Evolutionary conservation across 371 early-diverging fungal species (phyloP).

Genomic region (Apophysomyces variabilis): DNA sequence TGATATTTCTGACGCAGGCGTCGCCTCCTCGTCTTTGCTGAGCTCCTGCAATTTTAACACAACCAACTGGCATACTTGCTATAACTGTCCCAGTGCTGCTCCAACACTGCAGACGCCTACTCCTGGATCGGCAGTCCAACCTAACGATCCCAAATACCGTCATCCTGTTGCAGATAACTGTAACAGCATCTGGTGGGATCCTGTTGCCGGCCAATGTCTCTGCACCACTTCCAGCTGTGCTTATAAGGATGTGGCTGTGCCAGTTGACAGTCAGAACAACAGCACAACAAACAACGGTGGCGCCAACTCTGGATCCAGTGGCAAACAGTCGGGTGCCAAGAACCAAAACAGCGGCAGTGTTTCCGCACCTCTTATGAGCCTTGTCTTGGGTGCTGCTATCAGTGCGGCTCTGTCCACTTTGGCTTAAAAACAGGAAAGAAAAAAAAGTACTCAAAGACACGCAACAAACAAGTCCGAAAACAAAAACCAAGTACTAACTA

Average conservation of each 20-base stretch:
- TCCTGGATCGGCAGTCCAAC: constrained; percentile 46
- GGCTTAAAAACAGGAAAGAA: neutral
- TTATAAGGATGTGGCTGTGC: constrained; percentile 55
- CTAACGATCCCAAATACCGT: constrained; percentile 49
- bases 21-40: constrained; percentile 46
- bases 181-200: constrained; percentile 79
- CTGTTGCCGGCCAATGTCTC: constrained; percentile 61
- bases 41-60: constrained; percentile 62
- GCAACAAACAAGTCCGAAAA: neutral
- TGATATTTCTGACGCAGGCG: constrained; percentile 40
- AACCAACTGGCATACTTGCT: constrained; percentile 67
- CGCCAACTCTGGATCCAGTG: constrained; percentile 7
- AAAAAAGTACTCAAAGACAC: neutral
- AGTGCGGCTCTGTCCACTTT: constrained; percentile 10
- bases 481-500: too few species aligned
- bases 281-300: constrained; percentile 17
- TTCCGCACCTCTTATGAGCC: constrained; percentile 10
- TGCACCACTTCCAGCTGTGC: constrained; percentile 56
- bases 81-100: constrained; percentile 60
- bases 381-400: constrained; percentile 9
- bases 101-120: constrained; percentile 62
- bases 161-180: constrained; percentile 67
- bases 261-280: constrained; percentile 33
- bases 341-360: constrained; percentile 9
- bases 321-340: neutral